phyloP scores from a whole-genome alignment of 2,329 filamentous ascomycete species.

The Hypoxylon rubiginosum region DNA sequence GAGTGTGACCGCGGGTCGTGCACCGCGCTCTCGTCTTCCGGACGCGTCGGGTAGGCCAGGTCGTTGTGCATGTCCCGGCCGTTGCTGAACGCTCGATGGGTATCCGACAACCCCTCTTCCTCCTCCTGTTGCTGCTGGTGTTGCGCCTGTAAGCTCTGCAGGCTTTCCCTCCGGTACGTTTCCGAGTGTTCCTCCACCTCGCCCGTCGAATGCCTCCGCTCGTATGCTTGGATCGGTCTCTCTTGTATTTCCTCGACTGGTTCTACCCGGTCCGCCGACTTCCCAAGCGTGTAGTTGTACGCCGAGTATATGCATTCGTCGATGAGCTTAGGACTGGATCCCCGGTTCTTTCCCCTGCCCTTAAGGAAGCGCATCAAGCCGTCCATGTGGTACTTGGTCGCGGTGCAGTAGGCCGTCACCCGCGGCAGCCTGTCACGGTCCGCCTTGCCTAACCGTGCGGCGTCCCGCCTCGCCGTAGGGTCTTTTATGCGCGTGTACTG shows the following conservation, averaged over 20 bases:
- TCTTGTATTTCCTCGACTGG: slow-evolving; percentile 51
- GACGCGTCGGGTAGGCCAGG: slow-evolving; percentile 50
- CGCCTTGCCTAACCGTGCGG: slow-evolving; percentile 91
- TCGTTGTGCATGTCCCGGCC: slow-evolving; percentile 54
- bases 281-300: slow-evolving; percentile 77
- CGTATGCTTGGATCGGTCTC: slow-evolving; percentile 62
- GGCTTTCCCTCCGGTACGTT: slow-evolving; percentile 71
- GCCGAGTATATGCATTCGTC: slow-evolving; percentile 98
- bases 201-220: slow-evolving; percentile 82
- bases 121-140: too few species aligned
- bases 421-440: slow-evolving; percentile 88
- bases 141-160: slow-evolving; percentile 71
- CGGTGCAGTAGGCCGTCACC: slow-evolving; percentile 97
- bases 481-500: slow-evolving; percentile 99
- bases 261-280: slow-evolving; percentile 55
- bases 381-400: slow-evolving; percentile 91
- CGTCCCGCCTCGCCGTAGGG: slow-evolving; percentile 90
- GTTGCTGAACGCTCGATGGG: slow-evolving; percentile 45
- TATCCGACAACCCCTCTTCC: slow-evolving; percentile 44
- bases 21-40: slow-evolving; percentile 51
- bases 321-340: slow-evolving; percentile 89
- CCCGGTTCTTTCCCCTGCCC: slow-evolving; percentile 80
- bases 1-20: slow-evolving; percentile 49
- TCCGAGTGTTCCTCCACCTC: slow-evolving; percentile 72
- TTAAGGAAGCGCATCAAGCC: slow-evolving; percentile 92